Conservation (phyloP, 441 rosid genomes). For the Daphne laureola region DNA sequence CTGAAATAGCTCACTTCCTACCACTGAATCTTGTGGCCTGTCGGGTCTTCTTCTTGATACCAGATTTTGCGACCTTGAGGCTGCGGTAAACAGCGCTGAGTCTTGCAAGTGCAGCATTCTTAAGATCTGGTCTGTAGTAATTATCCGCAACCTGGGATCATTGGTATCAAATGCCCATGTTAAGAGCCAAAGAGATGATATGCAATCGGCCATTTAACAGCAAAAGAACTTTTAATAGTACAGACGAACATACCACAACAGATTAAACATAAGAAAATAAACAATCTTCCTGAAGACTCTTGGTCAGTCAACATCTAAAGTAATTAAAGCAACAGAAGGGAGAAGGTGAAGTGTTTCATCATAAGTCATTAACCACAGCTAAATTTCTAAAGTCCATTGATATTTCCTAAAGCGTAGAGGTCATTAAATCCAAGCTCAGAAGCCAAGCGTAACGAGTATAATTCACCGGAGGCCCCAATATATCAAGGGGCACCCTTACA, state of each 20-base stretch:
- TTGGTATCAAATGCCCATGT: not conserved
- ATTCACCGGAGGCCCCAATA: too few species aligned
- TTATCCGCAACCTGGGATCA: conserved; percentile 45
- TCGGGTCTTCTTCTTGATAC: conserved; percentile 56
- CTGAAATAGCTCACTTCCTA: conserved; percentile 20
- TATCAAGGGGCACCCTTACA: too few species aligned
- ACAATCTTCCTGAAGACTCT: not conserved
- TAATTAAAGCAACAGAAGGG: not conserved
- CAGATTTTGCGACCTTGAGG: conserved; percentile 51
- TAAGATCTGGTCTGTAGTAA: conserved; percentile 55
- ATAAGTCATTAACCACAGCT: not conserved
- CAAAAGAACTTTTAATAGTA: too few species aligned
- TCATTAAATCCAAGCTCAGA: conserved; percentile 25
- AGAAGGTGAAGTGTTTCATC: not conserved
- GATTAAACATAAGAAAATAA: not conserved
- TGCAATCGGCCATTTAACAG: not conserved
- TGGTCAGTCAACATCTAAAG: too few species aligned
- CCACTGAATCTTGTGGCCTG: conserved; percentile 26
- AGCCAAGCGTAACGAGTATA: conserved; percentile 46
- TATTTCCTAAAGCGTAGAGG: too few species aligned
- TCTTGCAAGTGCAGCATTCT: conserved; percentile 60
- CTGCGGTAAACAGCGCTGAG: conserved; percentile 45
- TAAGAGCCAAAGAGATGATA: not conserved
- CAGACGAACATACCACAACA: not conserved
- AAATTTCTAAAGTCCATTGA: not conserved